Evolutionary conservation across 257 asterid genomes (phyloP), one percentile per base, ranked within the genome.

Genomic region (Nicotiana tomentosiformis): DNA sequence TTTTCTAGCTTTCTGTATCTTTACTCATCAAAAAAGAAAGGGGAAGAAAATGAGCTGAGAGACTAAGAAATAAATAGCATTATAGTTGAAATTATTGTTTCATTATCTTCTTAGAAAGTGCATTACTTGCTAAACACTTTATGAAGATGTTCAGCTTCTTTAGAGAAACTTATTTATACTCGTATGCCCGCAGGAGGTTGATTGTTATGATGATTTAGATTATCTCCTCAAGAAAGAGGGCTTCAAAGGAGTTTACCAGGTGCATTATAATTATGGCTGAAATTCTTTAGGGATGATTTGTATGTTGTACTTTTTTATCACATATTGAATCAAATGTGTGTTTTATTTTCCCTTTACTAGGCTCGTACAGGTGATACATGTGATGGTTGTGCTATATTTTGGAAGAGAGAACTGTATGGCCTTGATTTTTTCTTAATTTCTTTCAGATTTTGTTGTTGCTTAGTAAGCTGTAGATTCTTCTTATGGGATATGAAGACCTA

Each of bases 331-430:
- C 60, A 37, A 37, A 39, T 60, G 29, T 39, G 26, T 61, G 1
- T 26, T 67, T 79, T 78, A 17, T 74, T 77, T 37, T 82, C 66
- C 83, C 65, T 84, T 86, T 78, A 49, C 80, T 51, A 95, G 98
- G 90, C 90, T 82, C 97, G 98, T 84, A 87, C 91, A 37, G 97
- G 97, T 81, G 98, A 92, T 77, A 84, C 94, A 29, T 84, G 74
- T 78, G 98, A 95, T 90, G 98, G 98, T 12, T 95, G 98, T 82
- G 93, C 97, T 18, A 88, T 92, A 84, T 93, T 95, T 84, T 95
- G 98, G 98, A 90, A 88, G 81, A 43, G 83, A 0, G 82, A 95
- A 70, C 85, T 87, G 98, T 94, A 93, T 86, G 93, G 82, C 77
- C 83, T 86, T 79, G 70, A 76, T 29, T 77, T 72, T 72, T 72